Evolutionary conservation across 1,284 basidiomycete genomes (phyloP), one percentile per base, ranked within the genome.

Genomic region (Melampsora americana): DNA sequence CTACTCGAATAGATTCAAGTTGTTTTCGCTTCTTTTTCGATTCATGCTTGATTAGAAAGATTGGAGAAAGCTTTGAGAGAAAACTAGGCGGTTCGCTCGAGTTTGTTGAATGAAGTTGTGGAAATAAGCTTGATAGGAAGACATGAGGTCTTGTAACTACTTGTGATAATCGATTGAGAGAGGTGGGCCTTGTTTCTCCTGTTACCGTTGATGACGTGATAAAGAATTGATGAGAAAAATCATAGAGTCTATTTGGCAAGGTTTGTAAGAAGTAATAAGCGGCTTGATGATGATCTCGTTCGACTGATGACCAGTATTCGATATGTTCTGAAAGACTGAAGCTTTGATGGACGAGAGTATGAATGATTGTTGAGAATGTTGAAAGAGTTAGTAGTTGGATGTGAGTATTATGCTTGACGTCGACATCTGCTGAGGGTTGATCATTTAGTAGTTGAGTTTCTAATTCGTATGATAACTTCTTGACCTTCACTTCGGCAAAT

Each of bases 1-100:
- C 61, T 14, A 35, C 5, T 35, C 48, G 46, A 32, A 73, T 53
- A 14, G 32, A 2, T 44, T 73, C 46, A 3, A 73, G 53, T 65
- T 44, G 60, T 46, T 73, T 46, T 16, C 62, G 32, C 48, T 73
- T 73, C 16, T 65, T 14, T 30, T 61, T 65, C 5, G 70, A 60
- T 50, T 73, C 70, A 46, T 73, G 70, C 4, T 64, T 46, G 44
- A 64, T 66, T 6, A 73, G 30, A 32, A 71, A 44, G 39, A 71
- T 44, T 30, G 69, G 69, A 28, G 69, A 71, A 14, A 71, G 60
- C 20, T 53, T 71, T 2, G 62, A 66, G 18, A 73, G 23, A 61
- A 73, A 65, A 14, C 39, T 35, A 39, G 39, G 62, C 44, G 44
- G 44, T 53, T 53, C 42, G 9, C 7, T 30, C 6, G 62, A 30